phyloP scores from a whole-genome alignment of 331 rosid genomes.

The Acacia concinna region DNA sequence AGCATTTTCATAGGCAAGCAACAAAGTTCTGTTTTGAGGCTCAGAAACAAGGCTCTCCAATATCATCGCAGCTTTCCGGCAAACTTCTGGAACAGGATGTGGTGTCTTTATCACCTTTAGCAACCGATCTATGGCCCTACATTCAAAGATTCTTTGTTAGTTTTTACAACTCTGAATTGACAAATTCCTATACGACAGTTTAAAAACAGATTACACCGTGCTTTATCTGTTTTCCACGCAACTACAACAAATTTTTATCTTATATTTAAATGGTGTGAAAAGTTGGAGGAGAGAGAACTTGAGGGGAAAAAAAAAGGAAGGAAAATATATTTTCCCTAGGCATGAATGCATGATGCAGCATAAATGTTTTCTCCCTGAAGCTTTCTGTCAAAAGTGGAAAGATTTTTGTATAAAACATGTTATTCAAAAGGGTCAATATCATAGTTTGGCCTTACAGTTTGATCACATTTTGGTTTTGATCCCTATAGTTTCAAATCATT shows the following conservation, averaged over 20 bases:
- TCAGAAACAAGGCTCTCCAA: conserved; percentile 92
- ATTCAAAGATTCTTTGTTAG: conserved; percentile 8
- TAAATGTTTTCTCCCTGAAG: neutral
- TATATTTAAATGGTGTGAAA: neutral
- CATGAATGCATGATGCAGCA: neutral
- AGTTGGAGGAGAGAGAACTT: neutral
- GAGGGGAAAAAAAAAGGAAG: neutral
- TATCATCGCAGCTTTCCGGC: conserved; percentile 94
- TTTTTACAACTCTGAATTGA: neutral
- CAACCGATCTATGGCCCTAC: conserved; percentile 91
- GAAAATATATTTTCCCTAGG: neutral
- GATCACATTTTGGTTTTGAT: too few relatives aligned
- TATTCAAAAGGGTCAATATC: too few relatives aligned
- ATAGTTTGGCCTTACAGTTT: too few relatives aligned
- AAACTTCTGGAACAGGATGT: conserved; percentile 90
- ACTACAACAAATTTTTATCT: neutral
- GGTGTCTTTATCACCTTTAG: conserved; percentile 81
- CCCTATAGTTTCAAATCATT: too few relatives aligned
- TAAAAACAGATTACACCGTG: neutral
- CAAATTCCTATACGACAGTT: neutral
- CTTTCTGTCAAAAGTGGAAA: neutral
- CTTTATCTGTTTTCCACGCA: conserved; percentile 10
- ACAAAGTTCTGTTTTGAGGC: conserved; percentile 79
- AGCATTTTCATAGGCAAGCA: conserved; percentile 87
- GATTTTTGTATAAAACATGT: neutral